Evolutionary conservation across 768 basidiomycete species (phyloP).

Genomic region (Leccinum sublutescens): DNA sequence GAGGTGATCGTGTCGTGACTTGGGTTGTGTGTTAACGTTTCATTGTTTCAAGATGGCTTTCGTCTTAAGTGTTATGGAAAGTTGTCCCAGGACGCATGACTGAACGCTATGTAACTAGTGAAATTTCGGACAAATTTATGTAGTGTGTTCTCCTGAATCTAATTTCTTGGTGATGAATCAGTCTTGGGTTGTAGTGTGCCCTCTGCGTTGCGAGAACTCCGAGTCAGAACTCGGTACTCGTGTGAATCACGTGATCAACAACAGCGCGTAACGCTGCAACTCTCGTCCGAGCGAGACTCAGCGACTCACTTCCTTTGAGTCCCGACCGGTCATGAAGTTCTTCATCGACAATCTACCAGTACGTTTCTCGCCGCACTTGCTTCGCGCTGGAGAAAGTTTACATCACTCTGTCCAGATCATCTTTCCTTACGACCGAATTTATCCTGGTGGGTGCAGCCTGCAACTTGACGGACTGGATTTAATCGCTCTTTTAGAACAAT

Average conservation of each 20-base stretch:
- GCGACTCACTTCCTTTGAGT: background rate
- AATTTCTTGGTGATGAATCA: background rate
- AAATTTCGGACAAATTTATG: background rate
- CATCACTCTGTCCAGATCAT: constrained; percentile 53
- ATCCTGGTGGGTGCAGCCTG: constrained; percentile 65
- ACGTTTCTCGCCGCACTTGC: constrained; percentile 23
- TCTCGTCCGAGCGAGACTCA: background rate
- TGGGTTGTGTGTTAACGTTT: background rate
- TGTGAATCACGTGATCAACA: constrained; percentile 18
- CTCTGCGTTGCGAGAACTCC: no score
- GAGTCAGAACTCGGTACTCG: no score
- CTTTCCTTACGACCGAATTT: constrained; percentile 94
- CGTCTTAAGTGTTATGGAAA: background rate
- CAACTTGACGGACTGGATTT: constrained; percentile 1
- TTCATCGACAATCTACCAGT: constrained; percentile 80
- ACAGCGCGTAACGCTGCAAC: background rate
- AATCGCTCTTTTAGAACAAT: constrained; percentile 69
- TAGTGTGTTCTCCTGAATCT: background rate
- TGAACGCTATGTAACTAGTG: background rate
- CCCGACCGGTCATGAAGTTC: constrained; percentile 61
- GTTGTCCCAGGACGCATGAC: background rate
- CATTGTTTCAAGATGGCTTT: background rate
- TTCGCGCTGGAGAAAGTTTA: background rate
- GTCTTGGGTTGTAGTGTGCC: no score
- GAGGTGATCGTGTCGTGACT: background rate